Conservation (phyloP, 331 rosid species). For the Rosa hybrid region DNA sequence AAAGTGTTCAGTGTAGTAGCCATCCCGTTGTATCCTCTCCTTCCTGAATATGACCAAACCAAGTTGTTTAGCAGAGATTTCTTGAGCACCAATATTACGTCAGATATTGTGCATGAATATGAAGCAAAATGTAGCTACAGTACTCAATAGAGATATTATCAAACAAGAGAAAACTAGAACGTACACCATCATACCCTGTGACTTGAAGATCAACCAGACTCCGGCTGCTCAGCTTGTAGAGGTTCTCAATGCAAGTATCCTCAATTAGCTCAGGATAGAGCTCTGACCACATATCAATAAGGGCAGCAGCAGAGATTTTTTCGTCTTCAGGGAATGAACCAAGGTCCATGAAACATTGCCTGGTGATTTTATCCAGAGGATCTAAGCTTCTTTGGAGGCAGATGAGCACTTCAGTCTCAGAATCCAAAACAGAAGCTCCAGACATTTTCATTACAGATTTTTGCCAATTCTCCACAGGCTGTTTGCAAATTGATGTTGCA, state of each 20-base stretch:
- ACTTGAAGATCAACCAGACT: constrained; percentile 49
- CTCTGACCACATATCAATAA: too few species aligned
- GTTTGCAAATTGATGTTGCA: too few species aligned
- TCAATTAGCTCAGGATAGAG: constrained; percentile 20
- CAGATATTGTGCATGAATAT: neutral
- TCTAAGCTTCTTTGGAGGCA: constrained; percentile 47
- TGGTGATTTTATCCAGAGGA: constrained; percentile 27
- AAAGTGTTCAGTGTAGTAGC: constrained; percentile 25
- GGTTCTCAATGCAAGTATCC: constrained; percentile 28
- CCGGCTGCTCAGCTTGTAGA: constrained; percentile 28
- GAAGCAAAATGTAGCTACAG: too few species aligned
- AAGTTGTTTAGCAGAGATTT: neutral
- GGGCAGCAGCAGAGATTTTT: too few species aligned
- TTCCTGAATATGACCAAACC: constrained; percentile 11
- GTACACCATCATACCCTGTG: constrained; percentile 36
- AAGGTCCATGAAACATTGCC: constrained; percentile 47
- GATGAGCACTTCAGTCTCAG: constrained; percentile 29
- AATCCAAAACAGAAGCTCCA: constrained; percentile 42
- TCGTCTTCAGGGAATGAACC: too few species aligned
- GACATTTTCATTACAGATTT: neutral
- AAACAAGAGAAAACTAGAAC: neutral
- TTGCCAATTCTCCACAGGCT: too few species aligned
- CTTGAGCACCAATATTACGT: neutral
- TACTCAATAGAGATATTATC: too few species aligned
- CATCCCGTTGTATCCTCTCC: constrained; percentile 14